These are phyloP conservation scores for Skeletonema potamos DNA, from an alignment of 108 stramenopile genomes.

Conservation along the genomic window DNA sequence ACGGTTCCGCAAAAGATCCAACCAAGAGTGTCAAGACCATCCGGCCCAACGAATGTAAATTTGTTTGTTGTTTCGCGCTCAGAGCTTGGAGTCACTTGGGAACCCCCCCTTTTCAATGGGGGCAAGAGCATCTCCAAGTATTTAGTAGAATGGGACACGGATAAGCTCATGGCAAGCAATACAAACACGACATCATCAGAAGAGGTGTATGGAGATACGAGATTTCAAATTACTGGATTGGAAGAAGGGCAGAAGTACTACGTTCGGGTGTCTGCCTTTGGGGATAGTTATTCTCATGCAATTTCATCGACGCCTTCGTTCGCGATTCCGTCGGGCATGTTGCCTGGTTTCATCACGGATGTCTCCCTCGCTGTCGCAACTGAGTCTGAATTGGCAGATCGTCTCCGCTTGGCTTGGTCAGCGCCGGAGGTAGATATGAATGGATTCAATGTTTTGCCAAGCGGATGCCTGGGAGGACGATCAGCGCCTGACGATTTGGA, in stretches of 20 bases:
- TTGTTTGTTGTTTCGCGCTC: constrained; percentile 57
- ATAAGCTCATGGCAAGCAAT: constrained; percentile 34
- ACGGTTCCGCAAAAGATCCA: constrained; percentile 27
- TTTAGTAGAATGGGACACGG: constrained; percentile 72
- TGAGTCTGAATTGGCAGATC: constrained; percentile 44
- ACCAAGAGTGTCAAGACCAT: constrained; percentile 35
- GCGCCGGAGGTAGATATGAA: constrained; percentile 33
- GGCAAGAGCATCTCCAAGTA: constrained; percentile 60
- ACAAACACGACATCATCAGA: constrained; percentile 44
- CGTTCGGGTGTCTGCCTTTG: constrained; percentile 60
- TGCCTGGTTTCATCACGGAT: constrained; percentile 34
- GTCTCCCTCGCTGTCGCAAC: constrained; percentile 33
- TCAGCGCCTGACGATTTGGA: constrained; percentile 34
- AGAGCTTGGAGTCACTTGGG: constrained; percentile 59
- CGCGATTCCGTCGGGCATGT: constrained; percentile 30
- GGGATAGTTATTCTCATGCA: constrained; percentile 51
- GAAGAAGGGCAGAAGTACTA: constrained; percentile 44
- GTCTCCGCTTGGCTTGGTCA: constrained; percentile 51
- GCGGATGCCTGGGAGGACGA: constrained; percentile 27
- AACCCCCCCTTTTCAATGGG: constrained; percentile 51
- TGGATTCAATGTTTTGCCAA: constrained; percentile 38
- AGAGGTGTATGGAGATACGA: constrained; percentile 30
- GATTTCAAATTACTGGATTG: constrained; percentile 44
- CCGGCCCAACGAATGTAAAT: constrained; percentile 46
- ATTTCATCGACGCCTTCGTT: constrained; percentile 38